Evolutionary conservation across 352 stramenopile genomes (phyloP).

Genomic region (Globisporangium ultimum): DNA sequence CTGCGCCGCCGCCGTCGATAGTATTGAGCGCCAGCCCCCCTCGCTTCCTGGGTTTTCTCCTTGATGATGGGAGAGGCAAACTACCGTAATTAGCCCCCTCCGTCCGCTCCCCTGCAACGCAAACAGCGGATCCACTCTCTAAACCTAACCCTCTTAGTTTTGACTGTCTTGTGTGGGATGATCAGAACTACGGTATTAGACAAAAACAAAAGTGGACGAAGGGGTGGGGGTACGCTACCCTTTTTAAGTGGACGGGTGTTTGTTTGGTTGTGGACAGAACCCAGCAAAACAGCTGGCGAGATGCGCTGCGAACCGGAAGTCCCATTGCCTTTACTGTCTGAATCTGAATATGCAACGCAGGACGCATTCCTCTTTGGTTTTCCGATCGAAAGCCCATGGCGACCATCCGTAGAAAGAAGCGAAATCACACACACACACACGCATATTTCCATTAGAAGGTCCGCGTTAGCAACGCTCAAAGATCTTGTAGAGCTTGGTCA

Average conservation of each 20-base stretch:
- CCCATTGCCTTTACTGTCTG: conserved; percentile 12
- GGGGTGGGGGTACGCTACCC: neutral
- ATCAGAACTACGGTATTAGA: no score
- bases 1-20: no score
- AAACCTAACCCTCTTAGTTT: no score
- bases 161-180: no score
- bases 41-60: no score
- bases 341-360: no score
- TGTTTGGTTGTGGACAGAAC: conserved; percentile 1
- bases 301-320: neutral
- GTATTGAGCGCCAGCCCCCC: no score
- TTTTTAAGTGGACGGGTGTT: conserved; percentile 2
- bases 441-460: neutral
- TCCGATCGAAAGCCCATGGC: conserved; percentile 8
- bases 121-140: no score
- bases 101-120: no score
- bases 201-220: neutral
- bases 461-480: conserved; percentile 95
- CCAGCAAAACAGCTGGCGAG: neutral
- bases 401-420: neutral
- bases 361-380: neutral
- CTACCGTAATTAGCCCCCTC: no score
- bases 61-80: no score
- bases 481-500: conserved; percentile 97
- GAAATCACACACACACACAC: neutral